Evolutionary conservation across 352 stramenopile species (phyloP).

Genomic region (Phytophthora lateralis): DNA sequence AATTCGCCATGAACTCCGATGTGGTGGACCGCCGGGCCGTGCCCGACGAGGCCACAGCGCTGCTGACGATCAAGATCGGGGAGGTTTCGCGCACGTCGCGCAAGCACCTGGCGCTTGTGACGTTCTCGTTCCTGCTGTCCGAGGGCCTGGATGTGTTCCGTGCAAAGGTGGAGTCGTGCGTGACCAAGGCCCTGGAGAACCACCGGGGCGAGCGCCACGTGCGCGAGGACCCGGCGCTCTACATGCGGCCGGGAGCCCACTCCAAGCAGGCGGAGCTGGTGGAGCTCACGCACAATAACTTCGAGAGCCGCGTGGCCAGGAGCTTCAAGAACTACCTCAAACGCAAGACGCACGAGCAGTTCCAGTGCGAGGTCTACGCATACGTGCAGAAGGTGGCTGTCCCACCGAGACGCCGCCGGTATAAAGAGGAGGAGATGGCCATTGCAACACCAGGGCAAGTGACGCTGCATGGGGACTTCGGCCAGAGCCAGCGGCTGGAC

Average conservation of each 20-base stretch:
- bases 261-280: constrained; percentile 86
- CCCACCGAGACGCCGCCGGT: constrained; percentile 20
- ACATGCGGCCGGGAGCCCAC: constrained; percentile 76
- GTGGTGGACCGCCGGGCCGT: constrained; percentile 30
- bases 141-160: constrained; percentile 80
- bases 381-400: constrained; percentile 70
- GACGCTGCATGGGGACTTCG: constrained; percentile 14
- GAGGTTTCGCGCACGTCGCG: constrained; percentile 71
- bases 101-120: constrained; percentile 64
- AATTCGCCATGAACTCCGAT: not conserved
- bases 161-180: constrained; percentile 67
- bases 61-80: constrained; percentile 80
- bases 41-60: constrained; percentile 67
- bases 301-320: constrained; percentile 68
- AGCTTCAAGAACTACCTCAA: constrained; percentile 85
- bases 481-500: constrained; percentile 16
- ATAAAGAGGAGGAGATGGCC: constrained; percentile 14
- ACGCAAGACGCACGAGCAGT: constrained; percentile 56
- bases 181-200: constrained; percentile 54
- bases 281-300: constrained; percentile 65
- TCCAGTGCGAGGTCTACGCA: constrained; percentile 76
- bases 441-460: constrained; percentile 1
- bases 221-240: constrained; percentile 68
- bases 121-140: constrained; percentile 70
- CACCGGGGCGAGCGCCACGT: constrained; percentile 51